phyloP scores from a whole-genome alignment of 345 rosid species.

The Gossypium thurberi region DNA sequence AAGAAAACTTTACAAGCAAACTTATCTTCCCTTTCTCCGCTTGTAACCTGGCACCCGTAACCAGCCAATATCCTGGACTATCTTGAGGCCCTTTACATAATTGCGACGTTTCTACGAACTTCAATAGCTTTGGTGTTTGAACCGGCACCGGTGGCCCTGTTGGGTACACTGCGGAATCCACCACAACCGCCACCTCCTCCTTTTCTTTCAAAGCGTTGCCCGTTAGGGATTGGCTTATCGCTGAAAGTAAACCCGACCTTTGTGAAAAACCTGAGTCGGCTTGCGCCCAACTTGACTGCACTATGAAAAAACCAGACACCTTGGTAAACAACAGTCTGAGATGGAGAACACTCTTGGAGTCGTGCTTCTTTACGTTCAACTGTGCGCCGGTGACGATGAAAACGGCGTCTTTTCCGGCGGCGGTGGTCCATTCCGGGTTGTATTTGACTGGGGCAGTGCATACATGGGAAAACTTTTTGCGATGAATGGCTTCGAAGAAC shows the following conservation, averaged over 20 bases:
- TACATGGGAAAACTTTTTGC: conserved; percentile 61
- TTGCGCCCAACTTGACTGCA: conserved; percentile 55
- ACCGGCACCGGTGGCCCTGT: conserved; percentile 81
- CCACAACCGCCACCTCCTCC: conserved; percentile 24
- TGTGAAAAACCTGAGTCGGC: conserved; percentile 44
- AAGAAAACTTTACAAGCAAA: conserved; percentile 71
- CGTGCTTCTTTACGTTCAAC: conserved; percentile 61
- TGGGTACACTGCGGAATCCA: conserved; percentile 82
- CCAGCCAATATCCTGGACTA: conserved; percentile 90
- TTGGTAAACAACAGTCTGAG: conserved; percentile 61
- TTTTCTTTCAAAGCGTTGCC: conserved; percentile 37
- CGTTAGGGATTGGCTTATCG: conserved; percentile 52
- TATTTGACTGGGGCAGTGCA: conserved; percentile 71
- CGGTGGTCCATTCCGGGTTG: conserved; percentile 41
- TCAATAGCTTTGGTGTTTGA: conserved; percentile 59
- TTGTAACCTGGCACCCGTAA: conserved; percentile 66
- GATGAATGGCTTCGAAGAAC: conserved; percentile 50
- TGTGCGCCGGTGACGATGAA: conserved; percentile 91
- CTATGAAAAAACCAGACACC: conserved; percentile 37
- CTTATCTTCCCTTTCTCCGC: conserved; percentile 73
- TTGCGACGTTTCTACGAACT: conserved; percentile 71
- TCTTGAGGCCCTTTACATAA: conserved; percentile 72
- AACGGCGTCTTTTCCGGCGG: conserved; percentile 27
- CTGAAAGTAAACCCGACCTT: conserved; percentile 63
- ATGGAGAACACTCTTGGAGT: conserved; percentile 64